phyloP scores from a whole-genome alignment of 2,329 filamentous ascomycete genomes.

The Fusarium subglutinans region DNA sequence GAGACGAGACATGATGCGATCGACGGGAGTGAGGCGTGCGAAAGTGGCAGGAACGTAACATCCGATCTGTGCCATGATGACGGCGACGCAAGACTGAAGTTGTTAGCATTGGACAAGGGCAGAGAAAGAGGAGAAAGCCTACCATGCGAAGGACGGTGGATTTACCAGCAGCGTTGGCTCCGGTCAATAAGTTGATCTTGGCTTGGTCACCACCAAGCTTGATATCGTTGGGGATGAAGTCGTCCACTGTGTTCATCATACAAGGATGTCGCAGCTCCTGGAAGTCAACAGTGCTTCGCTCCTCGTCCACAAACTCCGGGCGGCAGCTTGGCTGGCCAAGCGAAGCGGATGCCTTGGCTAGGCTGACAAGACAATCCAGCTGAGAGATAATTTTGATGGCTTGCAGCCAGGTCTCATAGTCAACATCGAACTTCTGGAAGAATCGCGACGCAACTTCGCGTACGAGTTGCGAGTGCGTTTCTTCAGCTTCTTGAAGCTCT shows the following conservation, averaged over 20 bases:
- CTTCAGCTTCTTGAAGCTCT: constrained; percentile 90
- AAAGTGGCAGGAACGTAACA: constrained; percentile 88
- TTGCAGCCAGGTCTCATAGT: constrained; percentile 86
- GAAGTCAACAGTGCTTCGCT: constrained; percentile 90
- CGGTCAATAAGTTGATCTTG: constrained; percentile 91
- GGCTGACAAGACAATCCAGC: constrained; percentile 91
- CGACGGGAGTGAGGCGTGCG: constrained; percentile 86
- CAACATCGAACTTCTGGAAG: constrained; percentile 85
- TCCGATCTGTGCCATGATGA: constrained; percentile 97
- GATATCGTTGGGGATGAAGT: constrained; percentile 97
- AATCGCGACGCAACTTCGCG: constrained; percentile 87
- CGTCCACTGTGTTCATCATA: constrained; percentile 86
- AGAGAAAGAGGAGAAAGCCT: constrained; percentile 44
- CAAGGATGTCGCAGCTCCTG: constrained; percentile 93
- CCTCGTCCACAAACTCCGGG: constrained; percentile 84
- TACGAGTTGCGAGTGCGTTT: constrained; percentile 90
- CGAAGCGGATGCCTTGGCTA: constrained; percentile 86
- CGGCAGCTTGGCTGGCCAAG: constrained; percentile 89
- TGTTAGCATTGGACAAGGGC: neutral
- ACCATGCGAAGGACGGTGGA: constrained; percentile 96
- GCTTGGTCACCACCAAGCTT: constrained; percentile 81
- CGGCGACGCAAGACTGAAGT: constrained; percentile 85
- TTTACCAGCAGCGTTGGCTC: constrained; percentile 96
- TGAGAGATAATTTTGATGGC: constrained; percentile 92
- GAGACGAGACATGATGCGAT: constrained; percentile 98